Evolutionary conservation across 495 filamentous ascomycete species (phyloP).

Genomic region (Penicillium egyptiacum): DNA sequence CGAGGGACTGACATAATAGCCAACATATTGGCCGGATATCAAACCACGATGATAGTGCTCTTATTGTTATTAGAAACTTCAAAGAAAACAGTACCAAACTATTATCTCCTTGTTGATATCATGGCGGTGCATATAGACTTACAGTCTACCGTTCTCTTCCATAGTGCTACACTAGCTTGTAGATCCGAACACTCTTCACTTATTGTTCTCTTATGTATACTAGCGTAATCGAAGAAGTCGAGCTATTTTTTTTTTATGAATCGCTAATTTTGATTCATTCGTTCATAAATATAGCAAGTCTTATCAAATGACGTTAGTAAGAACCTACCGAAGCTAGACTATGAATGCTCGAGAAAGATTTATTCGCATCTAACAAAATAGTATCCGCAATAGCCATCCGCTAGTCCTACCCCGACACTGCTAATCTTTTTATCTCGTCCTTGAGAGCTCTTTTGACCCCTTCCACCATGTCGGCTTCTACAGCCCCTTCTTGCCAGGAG

Average conservation of each 20-base stretch:
- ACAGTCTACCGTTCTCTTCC: no score
- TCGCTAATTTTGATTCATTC: not conserved
- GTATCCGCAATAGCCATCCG: not conserved
- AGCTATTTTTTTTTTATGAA: not conserved
- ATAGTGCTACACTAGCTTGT: no score
- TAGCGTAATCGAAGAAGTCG: not conserved
- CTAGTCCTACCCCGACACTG: not conserved
- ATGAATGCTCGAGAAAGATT: no score
- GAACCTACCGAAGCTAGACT: no score
- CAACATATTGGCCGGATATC: no score
- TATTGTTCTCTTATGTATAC: not conserved
- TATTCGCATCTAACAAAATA: not conserved
- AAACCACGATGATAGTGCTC: not conserved
- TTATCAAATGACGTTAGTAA: not conserved
- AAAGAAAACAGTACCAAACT: not conserved
- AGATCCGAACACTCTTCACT: not conserved
- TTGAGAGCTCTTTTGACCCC: not conserved
- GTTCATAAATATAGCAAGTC: not conserved
- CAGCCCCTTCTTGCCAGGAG: conserved; percentile 15
- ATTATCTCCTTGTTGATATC: no score
- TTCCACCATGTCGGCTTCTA: conserved; percentile 2
- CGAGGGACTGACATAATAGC: not conserved
- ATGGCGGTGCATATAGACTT: no score
- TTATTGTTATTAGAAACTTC: not conserved
- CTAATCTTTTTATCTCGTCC: not conserved